Evolutionary conservation across 2,329 filamentous ascomycete genomes (phyloP).

Genomic region (Monosporascus sp.): DNA sequence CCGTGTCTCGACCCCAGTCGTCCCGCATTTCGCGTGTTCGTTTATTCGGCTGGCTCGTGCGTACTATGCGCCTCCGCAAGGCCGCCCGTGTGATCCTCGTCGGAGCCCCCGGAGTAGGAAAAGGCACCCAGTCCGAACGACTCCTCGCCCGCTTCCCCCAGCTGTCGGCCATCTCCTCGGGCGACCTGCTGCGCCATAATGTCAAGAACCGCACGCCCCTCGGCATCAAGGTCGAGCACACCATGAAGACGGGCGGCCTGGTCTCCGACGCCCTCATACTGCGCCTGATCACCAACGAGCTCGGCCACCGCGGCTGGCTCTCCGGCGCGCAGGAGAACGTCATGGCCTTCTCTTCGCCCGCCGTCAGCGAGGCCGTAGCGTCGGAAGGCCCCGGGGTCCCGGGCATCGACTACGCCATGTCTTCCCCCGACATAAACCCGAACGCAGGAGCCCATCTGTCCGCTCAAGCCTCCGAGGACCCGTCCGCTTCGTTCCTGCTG

Average conservation of each 20-base stretch:
- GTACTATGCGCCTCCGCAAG: constrained; percentile 61
- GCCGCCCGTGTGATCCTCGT: constrained; percentile 92
- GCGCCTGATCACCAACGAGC: constrained; percentile 84
- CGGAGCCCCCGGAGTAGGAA: constrained; percentile 93
- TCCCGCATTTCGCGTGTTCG: neutral
- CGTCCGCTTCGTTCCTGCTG: constrained; percentile 83
- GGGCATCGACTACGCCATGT: constrained; percentile 34
- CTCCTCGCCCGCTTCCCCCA: constrained; percentile 83
- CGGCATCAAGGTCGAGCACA: constrained; percentile 83
- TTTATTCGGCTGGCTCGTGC: neutral
- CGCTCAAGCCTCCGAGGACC: constrained; percentile 55
- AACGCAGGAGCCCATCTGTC: constrained; percentile 31
- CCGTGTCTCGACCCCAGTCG: constrained; percentile 1
- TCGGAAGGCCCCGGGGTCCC: constrained; percentile 24
- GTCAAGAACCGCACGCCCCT: constrained; percentile 82
- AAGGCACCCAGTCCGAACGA: constrained; percentile 91
- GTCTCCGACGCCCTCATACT: constrained; percentile 90
- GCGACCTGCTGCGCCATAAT: constrained; percentile 87
- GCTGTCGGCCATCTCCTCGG: constrained; percentile 86
- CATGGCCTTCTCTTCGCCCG: constrained; percentile 46
- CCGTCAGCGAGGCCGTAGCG: constrained; percentile 37
- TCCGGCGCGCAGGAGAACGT: constrained; percentile 41
- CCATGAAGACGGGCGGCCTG: constrained; percentile 83
- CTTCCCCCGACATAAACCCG: constrained; percentile 33
- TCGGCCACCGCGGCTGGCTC: constrained; percentile 82